A percentile compares a stretch with the other conserved stretches of the same genome.
phyloP scores from a whole-genome alignment of 768 basidiomycete species.

The Phaffia tasmanica region DNA sequence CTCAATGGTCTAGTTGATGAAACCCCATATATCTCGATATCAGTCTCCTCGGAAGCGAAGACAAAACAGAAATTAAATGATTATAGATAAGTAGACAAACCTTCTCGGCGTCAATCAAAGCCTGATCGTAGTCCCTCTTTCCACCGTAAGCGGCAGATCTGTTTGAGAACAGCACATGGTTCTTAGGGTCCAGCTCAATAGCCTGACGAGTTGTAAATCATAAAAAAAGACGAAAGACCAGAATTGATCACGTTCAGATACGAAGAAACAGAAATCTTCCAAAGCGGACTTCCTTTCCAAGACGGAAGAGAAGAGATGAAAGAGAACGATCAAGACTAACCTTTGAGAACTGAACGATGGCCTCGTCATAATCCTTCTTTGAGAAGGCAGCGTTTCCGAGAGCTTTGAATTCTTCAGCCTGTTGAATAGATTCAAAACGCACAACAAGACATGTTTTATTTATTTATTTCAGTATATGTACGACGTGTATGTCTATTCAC shows the following conservation, averaged over 20 bases:
- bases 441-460: no score
- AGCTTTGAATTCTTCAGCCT: slow-evolving; percentile 65
- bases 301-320: not conserved
- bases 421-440: not conserved
- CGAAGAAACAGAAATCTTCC: not conserved
- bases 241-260: slow-evolving; percentile 37
- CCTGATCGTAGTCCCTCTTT: slow-evolving; percentile 61
- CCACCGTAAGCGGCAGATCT: slow-evolving; percentile 83
- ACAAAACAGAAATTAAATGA: not conserved
- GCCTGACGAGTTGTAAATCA: slow-evolving; percentile 45
- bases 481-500: no score
- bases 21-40: slow-evolving; percentile 1
- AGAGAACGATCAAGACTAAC: slow-evolving; percentile 16
- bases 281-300: not conserved
- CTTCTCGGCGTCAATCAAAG: slow-evolving; percentile 81
- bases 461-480: no score
- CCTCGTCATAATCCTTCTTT: slow-evolving; percentile 80
- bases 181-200: slow-evolving; percentile 66
- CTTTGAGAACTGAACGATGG: slow-evolving; percentile 43
- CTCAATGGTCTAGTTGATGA: slow-evolving; percentile 53
- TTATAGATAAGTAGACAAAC: slow-evolving; percentile 42
- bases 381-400: slow-evolving; percentile 92
- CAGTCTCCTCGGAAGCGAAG: not conserved
- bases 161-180: slow-evolving; percentile 86
- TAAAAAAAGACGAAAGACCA: slow-evolving; percentile 46